Evolutionary conservation across 2,329 filamentous ascomycete genomes (phyloP).

Genomic region (Fusarium ambrosium): DNA sequence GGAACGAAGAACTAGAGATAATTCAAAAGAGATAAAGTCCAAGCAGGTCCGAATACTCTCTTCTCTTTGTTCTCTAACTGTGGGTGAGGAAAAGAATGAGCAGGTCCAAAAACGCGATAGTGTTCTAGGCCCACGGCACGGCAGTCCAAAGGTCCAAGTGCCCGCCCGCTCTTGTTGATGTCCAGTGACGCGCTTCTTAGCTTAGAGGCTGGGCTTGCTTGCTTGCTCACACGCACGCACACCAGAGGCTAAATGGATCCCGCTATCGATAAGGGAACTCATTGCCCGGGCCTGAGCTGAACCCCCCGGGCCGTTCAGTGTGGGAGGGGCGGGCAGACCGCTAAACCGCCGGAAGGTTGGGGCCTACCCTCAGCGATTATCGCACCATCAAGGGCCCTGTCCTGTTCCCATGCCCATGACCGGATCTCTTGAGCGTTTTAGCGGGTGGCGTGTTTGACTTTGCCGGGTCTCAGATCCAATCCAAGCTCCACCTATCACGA

Average conservation of each 20-base stretch:
- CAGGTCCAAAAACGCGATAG: slow-evolving; percentile 18
- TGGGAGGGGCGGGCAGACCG: slow-evolving; percentile 20
- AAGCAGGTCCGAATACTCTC: neutral
- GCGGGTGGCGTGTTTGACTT: slow-evolving; percentile 10
- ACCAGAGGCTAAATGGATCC: neutral
- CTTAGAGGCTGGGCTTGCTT: slow-evolving; percentile 17
- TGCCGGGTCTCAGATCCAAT: neutral
- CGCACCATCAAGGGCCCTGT: slow-evolving; percentile 16
- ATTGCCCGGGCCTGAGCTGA: neutral
- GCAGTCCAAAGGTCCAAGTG: slow-evolving; percentile 6
- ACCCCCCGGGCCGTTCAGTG: neutral
- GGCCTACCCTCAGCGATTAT: slow-evolving; percentile 11
- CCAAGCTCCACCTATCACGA: neutral
- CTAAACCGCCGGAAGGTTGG: slow-evolving; percentile 21
- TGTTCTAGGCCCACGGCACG: slow-evolving; percentile 1
- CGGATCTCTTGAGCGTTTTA: neutral
- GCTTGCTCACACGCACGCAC: neutral
- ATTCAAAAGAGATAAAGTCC: neutral
- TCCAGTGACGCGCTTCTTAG: slow-evolving; percentile 30
- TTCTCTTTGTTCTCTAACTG: neutral
- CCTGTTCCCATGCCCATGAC: neutral
- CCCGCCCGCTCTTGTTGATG: slow-evolving; percentile 21
- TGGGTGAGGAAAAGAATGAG: neutral
- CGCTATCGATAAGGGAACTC: slow-evolving; percentile 21
- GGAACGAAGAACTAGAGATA: slow-evolving; percentile 3